These are phyloP conservation scores for Alternaria sp. DNA, from an alignment of 2,329 filamentous ascomycete species.

Conservation along the genomic window DNA sequence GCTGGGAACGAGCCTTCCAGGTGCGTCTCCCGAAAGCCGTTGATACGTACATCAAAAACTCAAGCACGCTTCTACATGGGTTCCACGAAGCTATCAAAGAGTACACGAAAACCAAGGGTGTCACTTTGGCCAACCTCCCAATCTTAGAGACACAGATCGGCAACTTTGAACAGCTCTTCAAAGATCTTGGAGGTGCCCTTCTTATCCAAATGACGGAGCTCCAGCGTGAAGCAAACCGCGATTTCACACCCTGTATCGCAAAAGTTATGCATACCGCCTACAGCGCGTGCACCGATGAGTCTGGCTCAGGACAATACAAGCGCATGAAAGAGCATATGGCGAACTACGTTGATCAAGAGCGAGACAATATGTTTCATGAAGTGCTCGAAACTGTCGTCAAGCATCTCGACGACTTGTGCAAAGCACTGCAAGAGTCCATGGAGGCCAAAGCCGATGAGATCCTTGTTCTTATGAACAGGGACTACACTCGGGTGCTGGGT, in stretches of 20 bases:
- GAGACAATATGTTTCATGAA: conserved; percentile 60
- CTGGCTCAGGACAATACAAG: conserved; percentile 56
- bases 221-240: conserved; percentile 63
- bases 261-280: conserved; percentile 59
- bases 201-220: conserved; percentile 51
- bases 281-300: conserved; percentile 54
- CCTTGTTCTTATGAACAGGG: conserved; percentile 44
- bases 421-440: conserved; percentile 54
- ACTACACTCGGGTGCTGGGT: conserved; percentile 51
- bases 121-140: conserved; percentile 51
- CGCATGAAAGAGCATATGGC: conserved; percentile 64
- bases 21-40: conserved; percentile 54
- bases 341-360: conserved; percentile 52
- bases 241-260: conserved; percentile 61
- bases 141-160: conserved; percentile 54
- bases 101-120: conserved; percentile 51
- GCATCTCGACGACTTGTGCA: conserved; percentile 54
- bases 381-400: conserved; percentile 54
- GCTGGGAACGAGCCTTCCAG: conserved; percentile 58
- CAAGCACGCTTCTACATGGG: conserved; percentile 42
- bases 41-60: conserved; percentile 44
- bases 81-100: conserved; percentile 56
- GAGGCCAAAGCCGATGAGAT: conserved; percentile 57
- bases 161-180: conserved; percentile 54
- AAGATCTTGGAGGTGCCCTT: conserved; percentile 46